phyloP scores from a whole-genome alignment of 2,329 filamentous ascomycete genomes.

The Ceratocystis smalleyi region DNA sequence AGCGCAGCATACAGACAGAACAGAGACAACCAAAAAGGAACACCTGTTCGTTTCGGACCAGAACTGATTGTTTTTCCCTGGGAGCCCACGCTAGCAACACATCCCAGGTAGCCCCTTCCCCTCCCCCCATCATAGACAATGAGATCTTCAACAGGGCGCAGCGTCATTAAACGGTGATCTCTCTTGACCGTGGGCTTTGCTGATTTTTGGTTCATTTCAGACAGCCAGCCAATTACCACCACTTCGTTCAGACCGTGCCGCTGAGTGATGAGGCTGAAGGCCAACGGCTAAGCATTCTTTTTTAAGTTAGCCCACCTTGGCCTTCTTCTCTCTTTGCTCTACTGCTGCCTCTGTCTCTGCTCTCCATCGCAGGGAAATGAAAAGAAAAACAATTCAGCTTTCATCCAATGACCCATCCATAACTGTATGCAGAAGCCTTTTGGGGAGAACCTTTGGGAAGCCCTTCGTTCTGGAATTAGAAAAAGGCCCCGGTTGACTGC shows the following conservation, averaged over 20 bases:
- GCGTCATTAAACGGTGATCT: not conserved
- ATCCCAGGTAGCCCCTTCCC: not conserved
- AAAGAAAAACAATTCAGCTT: not conserved
- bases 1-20: not conserved
- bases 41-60: constrained; percentile 3
- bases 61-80: not conserved
- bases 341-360: not conserved
- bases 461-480: not conserved
- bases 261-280: not conserved
- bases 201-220: not conserved
- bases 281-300: not conserved
- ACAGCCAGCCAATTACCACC: not conserved
- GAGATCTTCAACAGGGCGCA: not conserved
- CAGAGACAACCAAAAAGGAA: not conserved
- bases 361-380: not conserved
- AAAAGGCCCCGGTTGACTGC: not conserved
- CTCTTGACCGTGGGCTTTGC: too few species aligned
- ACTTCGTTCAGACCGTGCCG: not conserved
- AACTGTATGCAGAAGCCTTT: not conserved
- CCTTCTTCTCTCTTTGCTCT: too few species aligned
- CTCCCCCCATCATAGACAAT: not conserved
- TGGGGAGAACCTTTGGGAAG: too few species aligned
- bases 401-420: not conserved
- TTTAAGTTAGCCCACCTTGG: not conserved
- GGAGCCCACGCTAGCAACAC: not conserved